Base-by-base conservation (phyloP, 495 filamentous ascomycete species). In the Emericellopsis terricola region DNA sequence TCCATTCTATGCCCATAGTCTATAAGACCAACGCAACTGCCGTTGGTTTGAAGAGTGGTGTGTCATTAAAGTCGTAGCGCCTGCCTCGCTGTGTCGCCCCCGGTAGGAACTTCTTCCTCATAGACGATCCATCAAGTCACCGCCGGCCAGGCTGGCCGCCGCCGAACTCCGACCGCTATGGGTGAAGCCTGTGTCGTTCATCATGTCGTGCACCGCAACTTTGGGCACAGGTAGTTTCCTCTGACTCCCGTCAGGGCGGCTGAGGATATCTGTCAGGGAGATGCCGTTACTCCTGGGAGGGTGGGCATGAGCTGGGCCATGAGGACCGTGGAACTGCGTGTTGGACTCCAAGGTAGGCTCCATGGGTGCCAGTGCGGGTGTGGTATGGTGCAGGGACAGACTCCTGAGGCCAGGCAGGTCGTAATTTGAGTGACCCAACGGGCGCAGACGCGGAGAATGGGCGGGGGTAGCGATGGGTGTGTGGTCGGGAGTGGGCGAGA, bases 221-320 rank as follows among this genome's bases (percentile, higher is more conserved):
- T 86, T 91, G 4, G 82, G 83, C n/a, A 91, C 77, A 0, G 89
- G 89, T n/a, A 97, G 62, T 56, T 94, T 96, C 41, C 89, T 62
- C 48, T 86, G 78, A n/a, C 76, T 71, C 15, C 84, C 81, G 39
- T 94, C 84, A 1, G 81, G 65, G 37, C 76, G 76, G 41, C 73
- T 80, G 59, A 97, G 89, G 51, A 97, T 94, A 44, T 97, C 87
- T 39, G 70, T 83, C 38, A 97, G 75, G 23, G 81, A 76, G 14
- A 87, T 68, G 8, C 84, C 83, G 26, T 31, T 44, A 19, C 66
- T 65, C 19, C 63, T 55, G 19, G 70, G 62, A 14, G 56, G 38
- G 19, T 44, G 32, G 24, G 45, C 28, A 29, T 43, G 8, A 19
- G 1, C 19, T 30, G 28, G 10, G 33, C n/a, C n/a, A n/a, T 44